phyloP scores from a whole-genome alignment of 768 basidiomycete species.

The Hebeloma cylindrosporum region DNA sequence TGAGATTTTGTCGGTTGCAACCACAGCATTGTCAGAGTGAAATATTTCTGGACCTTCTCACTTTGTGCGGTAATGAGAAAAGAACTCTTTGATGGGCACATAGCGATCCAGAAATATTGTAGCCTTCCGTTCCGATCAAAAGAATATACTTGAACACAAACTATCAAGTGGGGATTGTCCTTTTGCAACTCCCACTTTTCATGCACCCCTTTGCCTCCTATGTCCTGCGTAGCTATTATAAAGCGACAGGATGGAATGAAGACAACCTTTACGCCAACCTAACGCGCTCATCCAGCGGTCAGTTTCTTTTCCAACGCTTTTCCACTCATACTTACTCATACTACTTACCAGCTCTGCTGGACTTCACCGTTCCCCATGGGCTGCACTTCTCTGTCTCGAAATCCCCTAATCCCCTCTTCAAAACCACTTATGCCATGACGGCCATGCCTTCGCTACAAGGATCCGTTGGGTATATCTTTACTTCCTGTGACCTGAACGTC shows the following conservation, averaged over 20 bases:
- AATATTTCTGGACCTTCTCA: too few relatives aligned
- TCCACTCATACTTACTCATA: constrained; percentile 9
- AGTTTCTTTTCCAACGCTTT: constrained; percentile 10
- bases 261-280: constrained; percentile 92
- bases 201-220: constrained; percentile 91
- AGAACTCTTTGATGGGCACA: too few relatives aligned
- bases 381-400: constrained; percentile 82
- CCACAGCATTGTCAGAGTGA: too few relatives aligned
- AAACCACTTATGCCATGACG: constrained; percentile 89
- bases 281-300: constrained; percentile 87
- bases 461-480: constrained; percentile 91
- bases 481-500: constrained; percentile 78
- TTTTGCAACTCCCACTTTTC: too few relatives aligned
- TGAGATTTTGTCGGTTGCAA: too few relatives aligned
- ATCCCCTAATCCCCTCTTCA: constrained; percentile 85
- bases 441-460: constrained; percentile 92
- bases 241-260: constrained; percentile 95
- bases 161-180: too few relatives aligned
- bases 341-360: constrained; percentile 71
- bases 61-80: too few relatives aligned
- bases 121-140: too few relatives aligned
- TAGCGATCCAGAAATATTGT: too few relatives aligned
- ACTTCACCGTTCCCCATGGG: constrained; percentile 85
- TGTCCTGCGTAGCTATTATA: constrained; percentile 87
- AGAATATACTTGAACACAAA: too few relatives aligned